These are phyloP conservation scores for Waitea zeae DNA, from an alignment of 1,284 basidiomycete genomes.

Conservation along the genomic window DNA sequence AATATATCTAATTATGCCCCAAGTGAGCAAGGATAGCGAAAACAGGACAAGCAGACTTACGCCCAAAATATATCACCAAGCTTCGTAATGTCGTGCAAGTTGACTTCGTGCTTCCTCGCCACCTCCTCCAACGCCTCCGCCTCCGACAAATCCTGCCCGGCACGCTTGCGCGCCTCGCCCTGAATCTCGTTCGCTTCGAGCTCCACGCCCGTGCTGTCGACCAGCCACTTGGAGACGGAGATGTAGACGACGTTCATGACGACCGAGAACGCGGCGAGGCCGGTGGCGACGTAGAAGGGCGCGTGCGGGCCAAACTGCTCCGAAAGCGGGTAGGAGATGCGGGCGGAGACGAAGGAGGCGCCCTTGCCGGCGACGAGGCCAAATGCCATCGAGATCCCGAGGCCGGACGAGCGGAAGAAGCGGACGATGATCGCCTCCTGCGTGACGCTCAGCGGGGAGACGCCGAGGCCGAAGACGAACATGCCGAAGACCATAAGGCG, in stretches of 20 bases:
- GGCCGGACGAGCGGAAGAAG: slow-evolving; percentile 61
- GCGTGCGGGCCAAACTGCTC: slow-evolving; percentile 49
- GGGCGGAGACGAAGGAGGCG: slow-evolving; percentile 57
- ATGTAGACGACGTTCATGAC: slow-evolving; percentile 52
- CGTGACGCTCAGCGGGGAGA: slow-evolving; percentile 59
- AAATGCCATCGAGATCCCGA: slow-evolving; percentile 62
- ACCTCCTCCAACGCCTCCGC: slow-evolving; percentile 47
- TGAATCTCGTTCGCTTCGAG: slow-evolving; percentile 43
- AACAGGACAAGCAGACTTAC: no score
- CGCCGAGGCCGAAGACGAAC: slow-evolving; percentile 65
- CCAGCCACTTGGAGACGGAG: slow-evolving; percentile 39
- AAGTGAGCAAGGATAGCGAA: no score
- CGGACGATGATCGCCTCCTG: slow-evolving; percentile 70
- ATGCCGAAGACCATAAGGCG: slow-evolving; percentile 52
- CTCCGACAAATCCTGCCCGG: slow-evolving; percentile 29
- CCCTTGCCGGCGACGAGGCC: slow-evolving; percentile 66
- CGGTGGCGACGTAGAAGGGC: slow-evolving; percentile 57
- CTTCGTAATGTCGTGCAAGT: slow-evolving; percentile 37
- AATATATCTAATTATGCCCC: slow-evolving; percentile 38
- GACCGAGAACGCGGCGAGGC: slow-evolving; percentile 46
- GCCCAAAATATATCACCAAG: slow-evolving; percentile 72
- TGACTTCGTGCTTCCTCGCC: slow-evolving; percentile 43
- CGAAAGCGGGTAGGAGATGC: slow-evolving; percentile 59
- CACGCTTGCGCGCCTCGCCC: slow-evolving; percentile 28
- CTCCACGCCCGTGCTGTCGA: slow-evolving; percentile 38